Evolutionary conservation across 306 rosid species (phyloP).

Genomic region (Gastrolobium villosum): DNA sequence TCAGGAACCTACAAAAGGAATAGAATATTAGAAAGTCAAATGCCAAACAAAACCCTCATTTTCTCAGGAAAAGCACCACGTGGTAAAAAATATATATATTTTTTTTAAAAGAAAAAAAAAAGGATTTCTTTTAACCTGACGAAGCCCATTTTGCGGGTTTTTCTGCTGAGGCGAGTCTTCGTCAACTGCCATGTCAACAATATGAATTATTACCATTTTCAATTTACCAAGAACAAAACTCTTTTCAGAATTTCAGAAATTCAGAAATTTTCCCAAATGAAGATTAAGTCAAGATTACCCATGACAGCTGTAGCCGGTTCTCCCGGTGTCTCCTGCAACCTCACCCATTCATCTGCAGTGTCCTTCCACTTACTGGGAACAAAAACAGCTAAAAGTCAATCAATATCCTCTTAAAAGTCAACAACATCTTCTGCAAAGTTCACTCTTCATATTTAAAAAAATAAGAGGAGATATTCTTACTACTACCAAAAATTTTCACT

Average conservation of each 20-base stretch:
- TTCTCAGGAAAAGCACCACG: conserved; percentile 26
- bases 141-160: conserved; percentile 64
- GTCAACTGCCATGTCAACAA: conserved; percentile 67
- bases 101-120: too few relatives aligned
- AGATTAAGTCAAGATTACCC: conserved; percentile 60
- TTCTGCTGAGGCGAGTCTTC: conserved; percentile 78
- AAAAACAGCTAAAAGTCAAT: too few relatives aligned
- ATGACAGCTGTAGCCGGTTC: conserved; percentile 63
- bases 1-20: conserved; percentile 75
- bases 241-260: too few relatives aligned
- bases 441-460: background rate
- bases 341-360: conserved; percentile 91
- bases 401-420: too few relatives aligned
- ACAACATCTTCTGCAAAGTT: background rate
- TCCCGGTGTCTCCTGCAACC: conserved; percentile 68
- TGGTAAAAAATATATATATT: too few relatives aligned
- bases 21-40: conserved; percentile 51
- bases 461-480: too few relatives aligned
- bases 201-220: conserved; percentile 29
- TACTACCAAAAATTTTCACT: too few relatives aligned
- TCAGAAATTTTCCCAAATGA: background rate
- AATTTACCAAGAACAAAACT: background rate
- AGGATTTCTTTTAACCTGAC: conserved; percentile 66
- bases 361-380: conserved; percentile 98
- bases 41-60: conserved; percentile 41